Evolutionary conservation across 371 early-diverging fungal species (phyloP).

Genomic region (Dentiscutata heterogama): DNA sequence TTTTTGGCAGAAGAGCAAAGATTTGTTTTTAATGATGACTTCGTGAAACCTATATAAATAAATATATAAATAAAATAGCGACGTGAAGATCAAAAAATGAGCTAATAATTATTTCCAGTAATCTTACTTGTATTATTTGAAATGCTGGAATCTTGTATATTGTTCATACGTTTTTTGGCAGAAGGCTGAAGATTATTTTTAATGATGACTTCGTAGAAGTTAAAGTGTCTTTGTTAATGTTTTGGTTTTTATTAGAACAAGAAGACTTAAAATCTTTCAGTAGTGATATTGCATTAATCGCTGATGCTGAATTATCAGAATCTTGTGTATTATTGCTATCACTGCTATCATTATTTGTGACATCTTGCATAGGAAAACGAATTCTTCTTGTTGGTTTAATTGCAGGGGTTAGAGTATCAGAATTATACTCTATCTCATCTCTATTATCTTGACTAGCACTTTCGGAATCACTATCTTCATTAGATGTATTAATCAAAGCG

Average conservation of each 20-base stretch:
- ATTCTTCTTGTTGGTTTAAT: neutral
- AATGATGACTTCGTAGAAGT: too few relatives aligned
- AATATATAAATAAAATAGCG: neutral
- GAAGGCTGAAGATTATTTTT: neutral
- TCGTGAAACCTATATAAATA: neutral
- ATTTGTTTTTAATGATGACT: too few relatives aligned
- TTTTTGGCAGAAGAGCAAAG: neutral
- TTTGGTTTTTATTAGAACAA: too few relatives aligned
- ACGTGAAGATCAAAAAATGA: neutral
- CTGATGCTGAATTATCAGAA: too few relatives aligned
- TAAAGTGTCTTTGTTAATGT: too few relatives aligned
- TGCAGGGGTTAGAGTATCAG: too few relatives aligned
- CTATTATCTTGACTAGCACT: neutral
- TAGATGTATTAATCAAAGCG: neutral
- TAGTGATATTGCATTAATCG: too few relatives aligned
- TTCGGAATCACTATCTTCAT: neutral
- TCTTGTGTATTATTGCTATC: too few relatives aligned
- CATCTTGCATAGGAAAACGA: too few relatives aligned
- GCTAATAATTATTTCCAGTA: neutral
- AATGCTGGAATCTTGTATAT: neutral
- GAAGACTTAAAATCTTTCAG: neutral
- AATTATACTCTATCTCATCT: neutral
- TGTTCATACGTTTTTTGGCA: neutral
- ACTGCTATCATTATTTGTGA: too few relatives aligned
- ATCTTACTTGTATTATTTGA: neutral